These are phyloP conservation scores for Ceratocystis smalleyi DNA, from an alignment of 2,329 filamentous ascomycete species.

Conservation along the genomic window DNA sequence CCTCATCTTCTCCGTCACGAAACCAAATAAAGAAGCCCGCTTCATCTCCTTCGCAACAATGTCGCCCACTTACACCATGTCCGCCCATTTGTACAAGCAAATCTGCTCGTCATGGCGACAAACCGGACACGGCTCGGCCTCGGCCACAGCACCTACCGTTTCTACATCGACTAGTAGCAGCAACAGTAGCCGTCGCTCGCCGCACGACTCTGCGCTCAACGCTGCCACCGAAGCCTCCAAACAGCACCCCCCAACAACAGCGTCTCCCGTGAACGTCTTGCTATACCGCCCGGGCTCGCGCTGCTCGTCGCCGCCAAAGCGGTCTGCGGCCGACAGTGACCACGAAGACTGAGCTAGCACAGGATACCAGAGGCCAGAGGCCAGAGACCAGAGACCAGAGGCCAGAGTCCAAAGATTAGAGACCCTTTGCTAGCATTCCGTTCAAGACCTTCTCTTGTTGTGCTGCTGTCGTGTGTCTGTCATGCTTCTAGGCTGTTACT, in stretches of 20 bases:
- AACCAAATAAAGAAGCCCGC: background rate
- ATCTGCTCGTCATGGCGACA: conserved; percentile 45
- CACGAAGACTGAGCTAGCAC: conserved; percentile 19
- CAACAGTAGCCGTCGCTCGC: conserved; percentile 2
- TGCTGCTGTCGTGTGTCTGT: background rate
- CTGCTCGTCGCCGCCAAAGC: conserved; percentile 25
- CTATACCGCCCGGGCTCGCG: conserved; percentile 19
- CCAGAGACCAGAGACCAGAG: background rate
- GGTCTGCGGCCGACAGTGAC: conserved; percentile 12
- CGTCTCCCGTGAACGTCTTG: background rate
- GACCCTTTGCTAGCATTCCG: background rate
- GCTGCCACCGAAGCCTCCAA: background rate
- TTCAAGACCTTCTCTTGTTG: background rate
- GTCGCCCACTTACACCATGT: conserved; percentile 46
- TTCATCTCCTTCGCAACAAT: conserved; percentile 25
- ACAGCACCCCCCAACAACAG: conserved; percentile 1
- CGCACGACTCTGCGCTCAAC: background rate
- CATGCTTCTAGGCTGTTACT: background rate
- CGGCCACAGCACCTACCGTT: conserved; percentile 20
- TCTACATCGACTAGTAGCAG: conserved; percentile 13
- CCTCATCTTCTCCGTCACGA: background rate
- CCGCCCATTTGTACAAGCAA: conserved; percentile 44
- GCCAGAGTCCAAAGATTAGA: too few relatives aligned
- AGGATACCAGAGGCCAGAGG: background rate
- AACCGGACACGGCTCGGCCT: conserved; percentile 23